Conservation (phyloP, 768 basidiomycete species). For the Russula brevipes region DNA sequence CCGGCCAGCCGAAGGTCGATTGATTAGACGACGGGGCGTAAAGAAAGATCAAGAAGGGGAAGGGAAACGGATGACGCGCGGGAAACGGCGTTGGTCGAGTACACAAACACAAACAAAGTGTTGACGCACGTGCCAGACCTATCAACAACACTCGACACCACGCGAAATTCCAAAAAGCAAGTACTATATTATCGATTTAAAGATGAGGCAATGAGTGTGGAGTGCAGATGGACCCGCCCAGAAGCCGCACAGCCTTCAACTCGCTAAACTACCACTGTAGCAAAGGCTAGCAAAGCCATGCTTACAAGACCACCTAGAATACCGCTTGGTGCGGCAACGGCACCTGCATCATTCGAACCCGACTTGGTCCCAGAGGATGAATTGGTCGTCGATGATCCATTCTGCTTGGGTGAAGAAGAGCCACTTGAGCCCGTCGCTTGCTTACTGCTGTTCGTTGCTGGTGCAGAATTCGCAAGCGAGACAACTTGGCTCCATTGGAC, state of each 20-base stretch:
- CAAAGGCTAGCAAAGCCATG: conserved; percentile 5
- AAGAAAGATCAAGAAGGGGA: too few species aligned
- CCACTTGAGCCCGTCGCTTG: background rate
- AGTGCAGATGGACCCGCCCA: background rate
- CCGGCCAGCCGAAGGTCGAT: background rate
- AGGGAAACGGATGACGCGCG: too few species aligned
- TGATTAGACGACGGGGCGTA: background rate
- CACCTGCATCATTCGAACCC: background rate
- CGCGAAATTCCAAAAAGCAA: background rate
- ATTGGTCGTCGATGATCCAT: conserved; percentile 29
- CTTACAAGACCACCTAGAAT: conserved; percentile 3
- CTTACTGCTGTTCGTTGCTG: conserved; percentile 26
- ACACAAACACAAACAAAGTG: too few species aligned
- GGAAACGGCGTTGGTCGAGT: too few species aligned
- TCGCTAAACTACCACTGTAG: conserved; percentile 6
- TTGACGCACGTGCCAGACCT: background rate
- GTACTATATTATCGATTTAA: background rate
- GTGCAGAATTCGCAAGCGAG: conserved; percentile 42
- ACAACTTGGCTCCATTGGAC: conserved; percentile 48
- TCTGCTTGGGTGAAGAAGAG: background rate
- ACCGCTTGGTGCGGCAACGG: background rate
- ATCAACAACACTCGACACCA: background rate
- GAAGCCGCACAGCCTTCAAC: background rate
- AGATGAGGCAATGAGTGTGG: background rate
- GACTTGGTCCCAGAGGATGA: background rate